phyloP scores from a whole-genome alignment of 352 stramenopile species.

The Pythium sp. region DNA sequence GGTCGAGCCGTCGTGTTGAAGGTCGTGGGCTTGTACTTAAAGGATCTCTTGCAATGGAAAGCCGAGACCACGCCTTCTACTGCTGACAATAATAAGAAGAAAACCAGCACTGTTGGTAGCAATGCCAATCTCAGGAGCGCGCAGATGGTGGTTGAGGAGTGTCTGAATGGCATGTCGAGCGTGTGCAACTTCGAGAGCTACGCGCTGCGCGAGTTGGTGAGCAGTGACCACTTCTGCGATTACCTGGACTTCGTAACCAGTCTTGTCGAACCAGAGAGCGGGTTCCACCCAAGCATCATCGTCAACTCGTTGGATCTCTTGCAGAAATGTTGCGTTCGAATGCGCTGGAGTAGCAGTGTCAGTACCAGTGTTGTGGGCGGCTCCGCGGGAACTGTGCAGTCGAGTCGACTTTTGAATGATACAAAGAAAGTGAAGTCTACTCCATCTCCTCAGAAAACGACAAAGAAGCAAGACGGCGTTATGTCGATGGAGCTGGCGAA shows the following conservation, averaged over 20 bases:
- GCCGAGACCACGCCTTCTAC: neutral
- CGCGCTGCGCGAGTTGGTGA: constrained; percentile 53
- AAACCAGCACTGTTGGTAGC: neutral
- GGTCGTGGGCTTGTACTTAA: constrained; percentile 56
- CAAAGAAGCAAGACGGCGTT: constrained; percentile 19
- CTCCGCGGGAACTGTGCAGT: neutral
- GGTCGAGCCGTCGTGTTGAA: constrained; percentile 40
- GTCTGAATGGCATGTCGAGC: constrained; percentile 65
- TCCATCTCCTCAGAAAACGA: constrained; percentile 13
- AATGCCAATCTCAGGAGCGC: constrained; percentile 25
- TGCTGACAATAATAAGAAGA: neutral
- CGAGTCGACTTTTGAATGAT: neutral
- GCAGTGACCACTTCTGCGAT: constrained; percentile 29
- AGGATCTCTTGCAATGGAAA: constrained; percentile 41
- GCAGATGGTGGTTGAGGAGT: constrained; percentile 81
- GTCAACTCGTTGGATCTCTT: constrained; percentile 62
- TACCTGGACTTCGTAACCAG: constrained; percentile 58
- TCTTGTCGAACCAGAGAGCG: constrained; percentile 29
- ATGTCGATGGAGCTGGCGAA: constrained; percentile 41
- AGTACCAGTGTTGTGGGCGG: neutral
- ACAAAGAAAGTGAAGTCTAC: neutral
- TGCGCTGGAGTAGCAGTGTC: constrained; percentile 43
- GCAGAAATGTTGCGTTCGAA: constrained; percentile 68
- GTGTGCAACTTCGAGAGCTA: constrained; percentile 55
- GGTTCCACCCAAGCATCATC: constrained; percentile 63